Conservation (phyloP, 495 filamentous ascomycete species). For the Podospora sp. region DNA sequence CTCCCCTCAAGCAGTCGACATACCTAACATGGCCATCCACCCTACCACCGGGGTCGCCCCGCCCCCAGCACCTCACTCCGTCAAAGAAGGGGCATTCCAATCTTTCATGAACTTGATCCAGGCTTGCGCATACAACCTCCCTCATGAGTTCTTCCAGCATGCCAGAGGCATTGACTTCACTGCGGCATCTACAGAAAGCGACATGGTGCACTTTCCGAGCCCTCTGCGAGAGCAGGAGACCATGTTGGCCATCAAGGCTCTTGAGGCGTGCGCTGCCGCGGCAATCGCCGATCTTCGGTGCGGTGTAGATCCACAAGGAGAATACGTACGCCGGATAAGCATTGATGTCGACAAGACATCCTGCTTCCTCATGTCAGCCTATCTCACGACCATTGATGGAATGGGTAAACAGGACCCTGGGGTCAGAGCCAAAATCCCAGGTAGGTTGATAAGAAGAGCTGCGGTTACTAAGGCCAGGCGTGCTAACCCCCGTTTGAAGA, state of each 20-base stretch:
- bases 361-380: slow-evolving; percentile 71
- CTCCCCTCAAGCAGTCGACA: background rate
- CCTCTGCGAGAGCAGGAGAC: slow-evolving; percentile 74
- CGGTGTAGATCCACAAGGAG: slow-evolving; percentile 34
- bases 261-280: slow-evolving; percentile 69
- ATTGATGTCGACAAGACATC: slow-evolving; percentile 67
- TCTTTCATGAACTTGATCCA: slow-evolving; percentile 33
- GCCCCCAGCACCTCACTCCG: slow-evolving; percentile 25
- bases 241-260: slow-evolving; percentile 65
- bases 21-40: slow-evolving; percentile 16
- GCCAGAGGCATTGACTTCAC: slow-evolving; percentile 35
- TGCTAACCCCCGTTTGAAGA: slow-evolving; percentile 46
- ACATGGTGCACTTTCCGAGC: slow-evolving; percentile 56
- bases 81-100: slow-evolving; percentile 31
- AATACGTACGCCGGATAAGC: slow-evolving; percentile 48
- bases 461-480: background rate
- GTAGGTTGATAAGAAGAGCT: slow-evolving; percentile 43
- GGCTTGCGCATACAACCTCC: slow-evolving; percentile 32
- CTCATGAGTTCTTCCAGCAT: slow-evolving; percentile 35
- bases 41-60: background rate
- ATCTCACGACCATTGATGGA: slow-evolving; percentile 71
- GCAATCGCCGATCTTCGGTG: slow-evolving; percentile 63
- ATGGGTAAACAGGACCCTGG: slow-evolving; percentile 63
- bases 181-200: slow-evolving; percentile 33
- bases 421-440: slow-evolving; percentile 63